phyloP scores from a whole-genome alignment of 768 basidiomycete genomes.

The Tricholoma matsutake region DNA sequence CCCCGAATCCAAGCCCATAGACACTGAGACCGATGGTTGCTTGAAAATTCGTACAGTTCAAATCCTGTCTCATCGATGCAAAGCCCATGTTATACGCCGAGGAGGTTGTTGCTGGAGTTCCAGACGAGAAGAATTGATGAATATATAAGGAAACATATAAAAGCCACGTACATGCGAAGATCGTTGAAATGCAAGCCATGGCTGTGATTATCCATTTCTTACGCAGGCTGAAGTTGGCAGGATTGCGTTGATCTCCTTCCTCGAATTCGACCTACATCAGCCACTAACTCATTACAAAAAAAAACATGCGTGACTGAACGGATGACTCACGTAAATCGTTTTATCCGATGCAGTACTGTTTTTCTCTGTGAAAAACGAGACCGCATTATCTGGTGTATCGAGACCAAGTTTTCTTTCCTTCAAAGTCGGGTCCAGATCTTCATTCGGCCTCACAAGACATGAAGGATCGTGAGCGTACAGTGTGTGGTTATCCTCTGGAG shows the following conservation, averaged over 20 bases:
- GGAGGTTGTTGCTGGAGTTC: slow-evolving; percentile 42
- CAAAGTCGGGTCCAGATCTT: not conserved
- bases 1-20: slow-evolving; percentile 58
- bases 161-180: slow-evolving; percentile 39
- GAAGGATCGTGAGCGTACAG: not conserved
- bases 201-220: slow-evolving; percentile 34
- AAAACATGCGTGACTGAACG: not conserved
- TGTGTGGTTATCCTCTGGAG: not conserved
- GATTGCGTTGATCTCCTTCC: slow-evolving; percentile 23
- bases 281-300: not conserved
- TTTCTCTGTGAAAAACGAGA: not conserved
- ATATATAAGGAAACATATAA: not conserved
- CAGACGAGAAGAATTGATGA: not conserved
- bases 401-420: not conserved
- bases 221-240: slow-evolving; percentile 18
- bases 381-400: not conserved
- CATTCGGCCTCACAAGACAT: not conserved
- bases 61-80: slow-evolving; percentile 51
- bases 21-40: slow-evolving; percentile 49
- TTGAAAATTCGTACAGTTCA: slow-evolving; percentile 42
- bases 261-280: slow-evolving; percentile 21
- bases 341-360: slow-evolving; percentile 1
- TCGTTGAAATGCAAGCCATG: slow-evolving; percentile 45
- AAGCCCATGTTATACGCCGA: slow-evolving; percentile 56
- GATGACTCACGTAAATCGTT: slow-evolving; percentile 14